Conservation (phyloP, 495 filamentous ascomycete genomes). For the Acidomyces sp. region DNA sequence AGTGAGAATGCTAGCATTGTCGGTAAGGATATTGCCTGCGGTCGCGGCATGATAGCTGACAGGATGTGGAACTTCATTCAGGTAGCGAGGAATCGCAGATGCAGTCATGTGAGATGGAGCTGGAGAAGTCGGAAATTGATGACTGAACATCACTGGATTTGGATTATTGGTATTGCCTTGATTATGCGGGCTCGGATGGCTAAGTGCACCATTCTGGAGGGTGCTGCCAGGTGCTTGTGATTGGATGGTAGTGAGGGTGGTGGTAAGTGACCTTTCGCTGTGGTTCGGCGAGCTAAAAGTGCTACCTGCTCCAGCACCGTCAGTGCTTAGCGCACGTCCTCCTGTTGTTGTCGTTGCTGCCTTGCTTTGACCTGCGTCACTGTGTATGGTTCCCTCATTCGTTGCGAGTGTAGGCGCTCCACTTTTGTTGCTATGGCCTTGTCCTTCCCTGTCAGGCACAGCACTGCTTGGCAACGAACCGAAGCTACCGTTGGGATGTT, state of each 20-base stretch:
- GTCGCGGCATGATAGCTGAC: constrained; percentile 79
- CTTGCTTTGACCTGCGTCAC: constrained; percentile 65
- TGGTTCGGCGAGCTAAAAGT: constrained; percentile 90
- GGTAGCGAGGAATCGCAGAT: constrained; percentile 66
- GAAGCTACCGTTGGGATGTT: constrained; percentile 24
- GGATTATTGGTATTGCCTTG: constrained; percentile 20
- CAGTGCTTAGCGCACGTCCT: constrained; percentile 49
- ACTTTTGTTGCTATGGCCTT: constrained; percentile 46
- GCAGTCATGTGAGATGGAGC: constrained; percentile 34
- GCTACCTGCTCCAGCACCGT: constrained; percentile 57
- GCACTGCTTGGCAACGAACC: constrained; percentile 14
- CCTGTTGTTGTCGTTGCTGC: constrained; percentile 54
- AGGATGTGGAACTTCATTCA: too few species aligned
- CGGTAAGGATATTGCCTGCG: constrained; percentile 81
- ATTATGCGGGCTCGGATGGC: constrained; percentile 34
- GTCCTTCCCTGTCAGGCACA: constrained; percentile 33
- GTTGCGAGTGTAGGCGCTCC: constrained; percentile 69
- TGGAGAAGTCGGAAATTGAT: constrained; percentile 66
- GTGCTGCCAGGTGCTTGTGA: constrained; percentile 61
- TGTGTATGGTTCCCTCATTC: constrained; percentile 59
- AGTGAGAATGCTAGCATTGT: constrained; percentile 91
- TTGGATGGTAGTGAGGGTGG: constrained; percentile 92
- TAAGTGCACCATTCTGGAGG: constrained; percentile 30
- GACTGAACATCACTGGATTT: constrained; percentile 61
- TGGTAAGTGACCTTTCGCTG: constrained; percentile 81